phyloP scores from a whole-genome alignment of 1,284 basidiomycete genomes.

The Microstroma glucosiphilum region DNA sequence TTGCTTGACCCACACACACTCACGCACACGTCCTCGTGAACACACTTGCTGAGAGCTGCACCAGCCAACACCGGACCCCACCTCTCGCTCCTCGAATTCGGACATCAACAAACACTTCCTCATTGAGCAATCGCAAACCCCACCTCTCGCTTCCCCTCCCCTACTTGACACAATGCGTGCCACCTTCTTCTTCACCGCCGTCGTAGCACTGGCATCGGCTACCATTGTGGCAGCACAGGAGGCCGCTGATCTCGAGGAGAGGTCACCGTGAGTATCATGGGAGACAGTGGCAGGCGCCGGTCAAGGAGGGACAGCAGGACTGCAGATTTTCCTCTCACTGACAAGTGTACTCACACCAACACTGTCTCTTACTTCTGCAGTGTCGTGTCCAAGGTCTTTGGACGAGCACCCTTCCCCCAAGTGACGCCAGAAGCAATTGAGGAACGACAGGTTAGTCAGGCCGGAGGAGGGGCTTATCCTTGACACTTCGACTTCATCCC shows the following conservation, averaged over 20 bases:
- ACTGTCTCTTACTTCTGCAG: not conserved
- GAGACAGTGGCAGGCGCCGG: not conserved
- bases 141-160: not conserved
- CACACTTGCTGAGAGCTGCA: not conserved
- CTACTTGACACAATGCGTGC: not conserved
- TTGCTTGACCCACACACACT: not conserved
- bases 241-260: not conserved
- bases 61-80: not conserved
- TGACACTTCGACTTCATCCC: no score
- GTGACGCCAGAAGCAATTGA: constrained; percentile 10
- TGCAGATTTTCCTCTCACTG: not conserved
- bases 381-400: not conserved
- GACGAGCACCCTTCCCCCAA: not conserved
- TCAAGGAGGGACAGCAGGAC: not conserved
- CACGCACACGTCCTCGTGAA: not conserved
- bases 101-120: not conserved
- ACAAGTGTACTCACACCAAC: not conserved
- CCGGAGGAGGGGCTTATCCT: constrained; percentile 12
- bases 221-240: not conserved
- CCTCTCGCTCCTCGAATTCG: not conserved
- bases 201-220: not conserved
- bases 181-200: constrained; percentile 2
- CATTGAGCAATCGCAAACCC: not conserved
- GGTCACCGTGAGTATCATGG: not conserved
- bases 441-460: constrained; percentile 20